Base-by-base conservation (phyloP, 768 basidiomycete genomes). In the Cubamyces lactineus region DNA sequence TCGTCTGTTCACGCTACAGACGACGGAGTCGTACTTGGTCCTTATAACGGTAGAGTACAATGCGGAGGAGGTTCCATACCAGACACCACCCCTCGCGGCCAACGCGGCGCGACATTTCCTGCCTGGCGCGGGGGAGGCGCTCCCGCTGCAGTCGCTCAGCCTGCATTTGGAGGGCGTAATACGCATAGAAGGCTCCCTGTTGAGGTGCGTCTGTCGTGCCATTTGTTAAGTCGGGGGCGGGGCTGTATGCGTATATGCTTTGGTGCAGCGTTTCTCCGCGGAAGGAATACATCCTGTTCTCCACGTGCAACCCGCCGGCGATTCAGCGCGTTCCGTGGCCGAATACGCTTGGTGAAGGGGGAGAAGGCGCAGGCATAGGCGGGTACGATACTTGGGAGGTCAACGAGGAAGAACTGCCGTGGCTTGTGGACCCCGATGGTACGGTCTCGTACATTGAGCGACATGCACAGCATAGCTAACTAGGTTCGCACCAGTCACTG, bases 321-420 rank as follows among this genome's bases (percentile, higher is more conserved):
- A 78, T 94, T 26, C 92, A 94, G 68, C 84, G 88, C 23, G 90
- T 94, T 67, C 91, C 92, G 1, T 94, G 93, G 92, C 92, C 93
- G 8, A 72, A 76, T 39, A 77, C 81, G 39, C 77, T 76, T 21
- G 78, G 79, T 8, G 77, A 82, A 28, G 75, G 73, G 13, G 76
- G 50, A 61, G 67, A 57, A n/a, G 71, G 61, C 61, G 78, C 66
- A 60, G 74, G 70, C 40, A 75, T 75, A 11, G 75, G 75, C 8
- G 76, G 74, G 19, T 87, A 89, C 67, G 86, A 91, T 67, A 91
- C 85, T 15, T 94, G 86, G 92, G 70, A 82, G 65, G 73, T 89
- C 63, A 82, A 84, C 46, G 86, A 89, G 26, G 77, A 83, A 30
- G 85, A 87, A 42, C 80, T 91, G 26, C 81, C 84, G 5, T 94